Base-by-base conservation (phyloP, 2,329 filamentous ascomycete species). In the Cytospora piceicola region DNA sequence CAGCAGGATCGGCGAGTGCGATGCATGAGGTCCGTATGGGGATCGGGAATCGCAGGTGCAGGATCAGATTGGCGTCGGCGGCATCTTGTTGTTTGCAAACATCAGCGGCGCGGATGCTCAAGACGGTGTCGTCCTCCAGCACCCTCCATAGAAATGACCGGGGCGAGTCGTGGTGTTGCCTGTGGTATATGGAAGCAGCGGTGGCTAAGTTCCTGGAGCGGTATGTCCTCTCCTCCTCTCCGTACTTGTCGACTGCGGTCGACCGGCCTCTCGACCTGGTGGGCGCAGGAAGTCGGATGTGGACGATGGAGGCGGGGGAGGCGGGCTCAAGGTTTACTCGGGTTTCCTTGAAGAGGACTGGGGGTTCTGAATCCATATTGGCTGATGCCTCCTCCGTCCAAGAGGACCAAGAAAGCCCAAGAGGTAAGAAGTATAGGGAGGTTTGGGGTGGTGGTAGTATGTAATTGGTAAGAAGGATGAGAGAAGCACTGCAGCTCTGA, bases 131-230 rank as follows among this genome's bases (percentile, higher is more conserved):
- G 72, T 92, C 88, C 73, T 96, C 90, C 67, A 97, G 80, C 49
- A 98, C 85, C 71, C 94, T 88, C 95, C 95, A 99, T 57, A 97
- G 84, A 75, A 98, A 96, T 77, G 88, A 92, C 74, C 91, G 89
- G 49, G 95, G 95, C 69, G 90, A 89, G 69, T 85, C 82, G 73
- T 90, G 87, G 76, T 90, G 86, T 76, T 86, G 86, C 63, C 95
- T 88, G 77, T 96, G 93, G 80, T 92, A 97, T 64, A 98, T 85
- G 2, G 92, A 93, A 32, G 92, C 90, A 36, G 93, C 87, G 2
- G 83, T 89, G 30, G 94, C 92, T 61, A 97, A 81, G 74, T 91
- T 87, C 69, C 86, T 88, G 67, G 85, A 82, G 70, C 89, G 87
- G 74, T 96, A 97, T 12, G 85, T 81, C 63, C 87, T 87, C 75